Evolutionary conservation across 106 monocot species (phyloP).

Genomic region (Acanthochlamys bracteata): DNA sequence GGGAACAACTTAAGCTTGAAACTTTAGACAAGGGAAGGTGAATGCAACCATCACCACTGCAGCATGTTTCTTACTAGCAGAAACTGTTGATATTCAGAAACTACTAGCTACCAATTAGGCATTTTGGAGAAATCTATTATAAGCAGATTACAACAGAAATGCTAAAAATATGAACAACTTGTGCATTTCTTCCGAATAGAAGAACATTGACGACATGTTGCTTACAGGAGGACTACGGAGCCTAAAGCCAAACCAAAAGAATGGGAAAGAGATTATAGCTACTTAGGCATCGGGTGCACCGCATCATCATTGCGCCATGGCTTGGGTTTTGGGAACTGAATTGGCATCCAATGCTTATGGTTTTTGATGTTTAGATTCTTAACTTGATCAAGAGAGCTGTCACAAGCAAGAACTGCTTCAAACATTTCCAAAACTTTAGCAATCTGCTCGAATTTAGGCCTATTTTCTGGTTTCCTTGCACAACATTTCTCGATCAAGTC

Average conservation of each 20-base stretch:
- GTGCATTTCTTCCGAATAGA: neutral
- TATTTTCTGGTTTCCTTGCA: constrained; percentile 42
- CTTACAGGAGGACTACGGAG: neutral
- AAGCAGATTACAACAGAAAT: too few relatives aligned
- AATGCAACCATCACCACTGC: neutral
- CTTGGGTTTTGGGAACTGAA: constrained; percentile 60
- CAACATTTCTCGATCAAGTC: constrained; percentile 65
- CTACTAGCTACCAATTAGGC: neutral
- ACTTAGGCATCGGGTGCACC: constrained; percentile 13
- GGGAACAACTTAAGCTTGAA: too few relatives aligned
- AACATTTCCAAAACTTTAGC: constrained; percentile 62
- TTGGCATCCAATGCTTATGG: constrained; percentile 34
- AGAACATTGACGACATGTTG: neutral
- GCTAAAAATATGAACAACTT: neutral
- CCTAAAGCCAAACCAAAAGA: neutral
- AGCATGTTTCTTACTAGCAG: neutral
- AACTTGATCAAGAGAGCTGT: constrained; percentile 38
- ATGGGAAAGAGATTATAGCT: constrained; percentile 20
- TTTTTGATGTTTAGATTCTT: constrained; percentile 40
- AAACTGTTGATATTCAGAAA: neutral
- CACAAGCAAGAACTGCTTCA: constrained; percentile 35
- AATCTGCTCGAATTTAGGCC: constrained; percentile 68
- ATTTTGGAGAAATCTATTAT: too few relatives aligned
- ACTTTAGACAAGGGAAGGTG: too few relatives aligned
- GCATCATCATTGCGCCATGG: constrained; percentile 11